phyloP scores from a whole-genome alignment of 1,139 yeast genomes.

The Taphrina pruni region DNA sequence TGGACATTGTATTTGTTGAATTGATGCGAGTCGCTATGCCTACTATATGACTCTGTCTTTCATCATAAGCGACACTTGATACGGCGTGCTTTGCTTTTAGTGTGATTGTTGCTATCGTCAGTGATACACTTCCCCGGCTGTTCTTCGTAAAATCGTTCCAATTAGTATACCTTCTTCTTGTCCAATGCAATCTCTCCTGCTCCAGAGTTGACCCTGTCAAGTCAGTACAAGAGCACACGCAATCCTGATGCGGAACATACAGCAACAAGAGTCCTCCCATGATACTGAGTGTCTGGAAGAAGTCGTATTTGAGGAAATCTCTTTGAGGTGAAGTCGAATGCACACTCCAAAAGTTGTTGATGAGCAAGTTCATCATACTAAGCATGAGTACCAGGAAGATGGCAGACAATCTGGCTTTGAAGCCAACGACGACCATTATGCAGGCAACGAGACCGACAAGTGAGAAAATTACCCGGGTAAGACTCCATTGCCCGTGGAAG shows the following conservation, averaged over 20 bases:
- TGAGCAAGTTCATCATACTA: slow-evolving; percentile 73
- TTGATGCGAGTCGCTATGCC: slow-evolving; percentile 12
- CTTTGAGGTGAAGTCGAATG: slow-evolving; percentile 71
- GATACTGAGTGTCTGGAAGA: slow-evolving; percentile 91
- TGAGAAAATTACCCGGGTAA: slow-evolving; percentile 68
- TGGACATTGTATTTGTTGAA: background rate
- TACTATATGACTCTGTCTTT: background rate
- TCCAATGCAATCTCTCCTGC: slow-evolving; percentile 95
- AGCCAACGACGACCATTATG: slow-evolving; percentile 85
- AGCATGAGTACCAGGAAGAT: slow-evolving; percentile 74
- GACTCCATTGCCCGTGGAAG: slow-evolving; percentile 75
- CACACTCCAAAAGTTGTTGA: slow-evolving; percentile 85
- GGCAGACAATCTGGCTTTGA: slow-evolving; percentile 90
- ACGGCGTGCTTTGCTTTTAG: background rate
- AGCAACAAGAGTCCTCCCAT: slow-evolving; percentile 91
- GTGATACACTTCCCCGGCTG: background rate
- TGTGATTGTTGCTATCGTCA: background rate
- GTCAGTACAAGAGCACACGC: slow-evolving; percentile 4
- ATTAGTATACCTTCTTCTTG: slow-evolving; percentile 84
- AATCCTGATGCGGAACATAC: slow-evolving; percentile 7
- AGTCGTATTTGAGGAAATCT: slow-evolving; percentile 86
- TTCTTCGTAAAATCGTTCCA: slow-evolving; percentile 1
- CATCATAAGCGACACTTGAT: slow-evolving; percentile 8
- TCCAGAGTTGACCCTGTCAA: slow-evolving; percentile 74
- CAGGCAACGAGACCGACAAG: slow-evolving; percentile 75